A percentile compares a stretch with the other conserved stretches of the same genome.
Conservation (phyloP, 495 filamentous ascomycete species). For the Physcia stellaris region DNA sequence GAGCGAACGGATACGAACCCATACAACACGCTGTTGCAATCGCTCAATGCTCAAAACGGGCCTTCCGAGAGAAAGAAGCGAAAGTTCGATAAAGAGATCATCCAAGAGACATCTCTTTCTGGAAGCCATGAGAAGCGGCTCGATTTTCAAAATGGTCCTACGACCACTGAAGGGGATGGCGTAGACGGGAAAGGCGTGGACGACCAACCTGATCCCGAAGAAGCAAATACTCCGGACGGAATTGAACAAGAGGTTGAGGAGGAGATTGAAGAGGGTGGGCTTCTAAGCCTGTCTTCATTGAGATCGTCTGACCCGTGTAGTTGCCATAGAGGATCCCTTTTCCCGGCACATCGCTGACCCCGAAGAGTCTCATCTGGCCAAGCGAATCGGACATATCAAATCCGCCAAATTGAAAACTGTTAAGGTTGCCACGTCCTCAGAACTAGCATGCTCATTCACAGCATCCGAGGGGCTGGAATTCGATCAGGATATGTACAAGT, state of each 20-base stretch:
- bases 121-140: not conserved
- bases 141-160: too few species aligned
- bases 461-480: too few species aligned
- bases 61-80: constrained; percentile 54
- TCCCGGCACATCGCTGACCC: too few species aligned
- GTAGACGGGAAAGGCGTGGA: constrained; percentile 27
- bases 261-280: constrained; percentile 35
- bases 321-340: too few species aligned
- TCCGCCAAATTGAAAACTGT: too few species aligned
- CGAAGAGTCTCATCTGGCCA: too few species aligned
- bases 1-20: constrained; percentile 30
- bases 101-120: constrained; percentile 5
- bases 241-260: constrained; percentile 38
- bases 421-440: too few species aligned
- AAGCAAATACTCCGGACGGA: constrained; percentile 14
- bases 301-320: too few species aligned
- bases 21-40: constrained; percentile 54
- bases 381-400: too few species aligned
- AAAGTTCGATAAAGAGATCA: constrained; percentile 38
- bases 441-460: too few species aligned
- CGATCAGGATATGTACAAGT: too few species aligned
- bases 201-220: constrained; percentile 20
- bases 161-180: constrained; percentile 5
- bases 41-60: constrained; percentile 36
- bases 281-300: too few species aligned